Conservation (phyloP, 2,329 filamentous ascomycete genomes). For the Epichloe elymi region DNA sequence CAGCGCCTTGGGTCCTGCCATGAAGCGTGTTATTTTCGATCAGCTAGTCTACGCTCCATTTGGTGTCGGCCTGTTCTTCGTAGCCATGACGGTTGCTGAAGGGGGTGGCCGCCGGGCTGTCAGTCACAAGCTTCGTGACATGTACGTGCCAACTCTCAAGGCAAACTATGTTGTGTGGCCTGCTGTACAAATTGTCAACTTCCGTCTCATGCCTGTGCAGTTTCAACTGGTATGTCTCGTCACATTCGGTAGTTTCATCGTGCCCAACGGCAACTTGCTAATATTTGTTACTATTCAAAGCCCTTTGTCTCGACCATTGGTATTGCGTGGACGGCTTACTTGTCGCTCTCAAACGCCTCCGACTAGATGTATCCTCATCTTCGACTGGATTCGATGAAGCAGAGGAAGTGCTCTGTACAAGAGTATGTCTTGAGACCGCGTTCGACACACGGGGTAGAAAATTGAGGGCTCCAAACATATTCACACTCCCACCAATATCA, state of each 20-base stretch:
- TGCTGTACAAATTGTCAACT: slow-evolving; percentile 91
- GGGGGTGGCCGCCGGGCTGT: slow-evolving; percentile 81
- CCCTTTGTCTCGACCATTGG: slow-evolving; percentile 92
- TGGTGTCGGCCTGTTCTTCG: slow-evolving; percentile 80
- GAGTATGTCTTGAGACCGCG: not conserved
- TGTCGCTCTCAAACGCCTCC: slow-evolving; percentile 79
- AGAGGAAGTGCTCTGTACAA: not conserved
- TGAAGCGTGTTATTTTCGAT: slow-evolving; percentile 86
- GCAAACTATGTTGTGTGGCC: slow-evolving; percentile 96
- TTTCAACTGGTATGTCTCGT: slow-evolving; percentile 71
- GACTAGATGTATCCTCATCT: slow-evolving; percentile 39
- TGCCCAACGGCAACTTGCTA: slow-evolving; percentile 6
- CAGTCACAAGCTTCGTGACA: slow-evolving; percentile 74
- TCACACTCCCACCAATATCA: not conserved
- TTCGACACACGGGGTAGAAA: not conserved
- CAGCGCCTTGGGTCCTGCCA: slow-evolving; percentile 57
- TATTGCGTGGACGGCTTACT: slow-evolving; percentile 95
- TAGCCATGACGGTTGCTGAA: slow-evolving; percentile 90
- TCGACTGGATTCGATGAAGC: not conserved
- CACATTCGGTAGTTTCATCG: slow-evolving; percentile 11
- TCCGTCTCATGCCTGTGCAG: slow-evolving; percentile 85
- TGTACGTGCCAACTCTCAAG: slow-evolving; percentile 88
- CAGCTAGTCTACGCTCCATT: slow-evolving; percentile 88
- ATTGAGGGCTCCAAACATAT: not conserved
- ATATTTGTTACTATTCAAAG: slow-evolving; percentile 30